Evolutionary conservation across 31 red algal genomes (phyloP).

Genomic region (Endocladia muricata): DNA sequence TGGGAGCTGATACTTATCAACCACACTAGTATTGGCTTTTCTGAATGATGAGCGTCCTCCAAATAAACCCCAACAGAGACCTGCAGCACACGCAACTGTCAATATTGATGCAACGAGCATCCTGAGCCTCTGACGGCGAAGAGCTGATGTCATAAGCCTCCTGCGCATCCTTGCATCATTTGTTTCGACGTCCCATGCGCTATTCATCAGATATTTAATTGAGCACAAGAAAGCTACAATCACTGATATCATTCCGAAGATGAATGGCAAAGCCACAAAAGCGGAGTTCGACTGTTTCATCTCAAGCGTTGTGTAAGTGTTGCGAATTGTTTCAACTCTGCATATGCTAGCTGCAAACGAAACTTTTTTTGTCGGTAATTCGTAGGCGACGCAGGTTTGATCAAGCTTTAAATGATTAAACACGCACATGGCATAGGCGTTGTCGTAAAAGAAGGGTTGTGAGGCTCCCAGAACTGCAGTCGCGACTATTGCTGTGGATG

Average conservation of each 20-base stretch:
- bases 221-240: conserved; percentile 10
- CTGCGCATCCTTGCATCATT: too few relatives aligned
- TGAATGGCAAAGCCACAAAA: conserved; percentile 43
- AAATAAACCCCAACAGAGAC: too few relatives aligned
- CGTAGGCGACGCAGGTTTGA: conserved; percentile 10
- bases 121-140: too few relatives aligned
- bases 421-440: conserved; percentile 35
- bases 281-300: conserved; percentile 1
- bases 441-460: conserved; percentile 34
- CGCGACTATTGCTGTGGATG: conserved; percentile 45
- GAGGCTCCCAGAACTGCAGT: conserved; percentile 65
- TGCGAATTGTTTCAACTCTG: background rate
- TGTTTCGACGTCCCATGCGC: too few relatives aligned
- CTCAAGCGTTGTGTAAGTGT: background rate
- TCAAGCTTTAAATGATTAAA: conserved; percentile 38
- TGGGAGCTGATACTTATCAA: too few relatives aligned
- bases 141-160: too few relatives aligned
- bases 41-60: too few relatives aligned
- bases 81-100: too few relatives aligned
- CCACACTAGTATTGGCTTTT: too few relatives aligned
- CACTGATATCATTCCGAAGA: conserved; percentile 26
- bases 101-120: too few relatives aligned
- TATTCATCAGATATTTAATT: too few relatives aligned
- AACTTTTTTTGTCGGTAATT: background rate
- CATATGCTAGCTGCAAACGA: conserved; percentile 29